A percentile compares a stretch with the other conserved stretches of the same genome.
These are phyloP conservation scores for Skeletonema marinoi DNA, from an alignment of 108 stramenopile genomes.

Conservation along the genomic window DNA sequence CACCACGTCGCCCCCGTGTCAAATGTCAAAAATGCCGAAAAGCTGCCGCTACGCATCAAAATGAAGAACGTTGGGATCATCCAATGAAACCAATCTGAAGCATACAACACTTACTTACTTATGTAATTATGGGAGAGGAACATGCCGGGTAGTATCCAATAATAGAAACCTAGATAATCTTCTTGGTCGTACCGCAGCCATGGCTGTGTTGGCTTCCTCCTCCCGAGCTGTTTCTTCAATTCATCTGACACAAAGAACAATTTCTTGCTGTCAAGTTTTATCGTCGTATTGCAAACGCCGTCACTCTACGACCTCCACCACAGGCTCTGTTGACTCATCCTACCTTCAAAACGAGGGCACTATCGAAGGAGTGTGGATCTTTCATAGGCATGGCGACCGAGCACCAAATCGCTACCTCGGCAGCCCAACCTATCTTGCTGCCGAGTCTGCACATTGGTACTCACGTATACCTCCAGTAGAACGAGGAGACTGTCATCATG, in stretches of 20 bases:
- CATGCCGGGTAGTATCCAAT: not conserved
- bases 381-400: conserved; percentile 81
- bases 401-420: conserved; percentile 61
- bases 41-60: too few relatives aligned
- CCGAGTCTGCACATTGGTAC: conserved; percentile 64
- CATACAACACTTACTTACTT: too few relatives aligned
- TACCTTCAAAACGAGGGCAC: conserved; percentile 46
- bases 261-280: not conserved
- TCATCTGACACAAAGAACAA: not conserved
- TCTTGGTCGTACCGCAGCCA: not conserved
- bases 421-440: conserved; percentile 24
- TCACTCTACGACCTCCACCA: not conserved
- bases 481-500: conserved; percentile 15
- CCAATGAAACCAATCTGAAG: too few relatives aligned
- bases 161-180: not conserved
- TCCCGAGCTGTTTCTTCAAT: not conserved
- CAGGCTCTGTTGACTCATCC: not conserved
- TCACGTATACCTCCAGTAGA: conserved; percentile 45
- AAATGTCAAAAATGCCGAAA: too few relatives aligned
- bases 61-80: too few relatives aligned
- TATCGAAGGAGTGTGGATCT: conserved; percentile 72
- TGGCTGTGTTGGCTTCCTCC: not conserved
- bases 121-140: not conserved
- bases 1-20: too few relatives aligned
- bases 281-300: not conserved